These are phyloP conservation scores for Geranium brycei DNA, from an alignment of 345 rosid genomes.

Conservation along the genomic window DNA sequence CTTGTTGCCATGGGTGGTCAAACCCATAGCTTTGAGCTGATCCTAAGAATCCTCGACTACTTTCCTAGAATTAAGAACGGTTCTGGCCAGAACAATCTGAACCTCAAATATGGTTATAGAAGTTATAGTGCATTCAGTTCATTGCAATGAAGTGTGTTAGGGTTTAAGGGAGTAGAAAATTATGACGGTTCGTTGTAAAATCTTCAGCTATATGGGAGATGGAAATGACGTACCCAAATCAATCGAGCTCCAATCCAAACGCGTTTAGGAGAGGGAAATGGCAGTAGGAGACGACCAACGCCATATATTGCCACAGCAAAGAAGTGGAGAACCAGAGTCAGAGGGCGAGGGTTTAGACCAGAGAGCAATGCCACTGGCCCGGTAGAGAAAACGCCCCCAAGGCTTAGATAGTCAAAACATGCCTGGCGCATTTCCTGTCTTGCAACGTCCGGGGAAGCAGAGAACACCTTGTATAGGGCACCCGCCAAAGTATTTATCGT, in stretches of 20 bases:
- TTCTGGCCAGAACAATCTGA: too few species aligned
- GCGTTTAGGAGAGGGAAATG: slow-evolving; percentile 14
- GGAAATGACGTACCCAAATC: slow-evolving; percentile 10
- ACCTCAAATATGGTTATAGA: too few species aligned
- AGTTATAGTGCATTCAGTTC: background rate
- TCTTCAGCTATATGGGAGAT: too few species aligned
- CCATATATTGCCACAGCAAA: slow-evolving; percentile 19
- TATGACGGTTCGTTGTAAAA: too few species aligned
- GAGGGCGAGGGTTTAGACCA: slow-evolving; percentile 14
- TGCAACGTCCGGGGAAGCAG: slow-evolving; percentile 13
- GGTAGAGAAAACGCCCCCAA: slow-evolving; percentile 13
- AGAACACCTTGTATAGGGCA: too few species aligned
- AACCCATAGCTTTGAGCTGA: too few species aligned
- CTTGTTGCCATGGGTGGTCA: too few species aligned
- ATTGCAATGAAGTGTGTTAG: too few species aligned
- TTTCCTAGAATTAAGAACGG: too few species aligned
- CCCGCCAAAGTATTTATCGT: slow-evolving; percentile 7
- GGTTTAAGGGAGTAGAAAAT: too few species aligned
- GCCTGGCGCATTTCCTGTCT: slow-evolving; percentile 18
- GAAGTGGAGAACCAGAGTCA: slow-evolving; percentile 13
- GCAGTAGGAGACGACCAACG: slow-evolving; percentile 13
- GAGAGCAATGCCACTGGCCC: slow-evolving; percentile 17
- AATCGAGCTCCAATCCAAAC: slow-evolving; percentile 15
- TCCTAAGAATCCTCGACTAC: too few species aligned
- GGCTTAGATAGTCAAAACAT: slow-evolving; percentile 16